Base-by-base conservation (phyloP, 2,329 filamentous ascomycete genomes). In the Colletotrichum sp. region DNA sequence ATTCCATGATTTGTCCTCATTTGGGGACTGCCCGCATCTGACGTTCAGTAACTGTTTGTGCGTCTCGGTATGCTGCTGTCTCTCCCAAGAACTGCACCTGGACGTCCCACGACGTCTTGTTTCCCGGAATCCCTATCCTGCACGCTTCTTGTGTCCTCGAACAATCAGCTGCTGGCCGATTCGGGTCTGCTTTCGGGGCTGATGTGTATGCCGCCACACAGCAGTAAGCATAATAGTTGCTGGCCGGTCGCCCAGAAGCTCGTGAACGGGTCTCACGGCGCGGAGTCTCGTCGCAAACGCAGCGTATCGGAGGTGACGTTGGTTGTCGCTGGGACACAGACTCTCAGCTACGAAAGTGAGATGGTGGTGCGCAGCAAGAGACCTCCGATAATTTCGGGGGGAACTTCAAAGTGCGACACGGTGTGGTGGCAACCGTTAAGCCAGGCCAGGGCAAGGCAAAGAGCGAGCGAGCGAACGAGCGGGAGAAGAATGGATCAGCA, bases 1-100 rank as follows among this genome's bases (percentile, higher is more conserved):
- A 88, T 86, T 82, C 84, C 85, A 86, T 84, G 83, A 82, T 84
- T 84, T 78, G 81, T 83, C 83, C 83, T 83, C 83, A 84, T 84
- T 78, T 81, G 81, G 66, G 65, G 24, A 59, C 32, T 30, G 66
- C 75, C 75, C 72, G 71, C 75, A 76, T 76, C 67, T 75, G 66
- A 71, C 60, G 52, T 71, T 66, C 44, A 16, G 65, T 30, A 32
- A 60, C 75, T 24, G 13, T 34, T 16, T 34, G 30, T 71, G 66
- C 71, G 66, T 65, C 30, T 39, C 39, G 13, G 36, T 44, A 32
- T 26, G 30, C 30, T n/a, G 28, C 63, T 60, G 59, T 75, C 52
- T 57, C 24, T 75, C 62, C 52, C 65, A 55, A 52, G 55, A 52
- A 62, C 26, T 44, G 66, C 39, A 59, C 44, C 48, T 71, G 18